Base-by-base conservation (phyloP, 2,329 filamentous ascomycete genomes). In the Cercospora sojina region DNA sequence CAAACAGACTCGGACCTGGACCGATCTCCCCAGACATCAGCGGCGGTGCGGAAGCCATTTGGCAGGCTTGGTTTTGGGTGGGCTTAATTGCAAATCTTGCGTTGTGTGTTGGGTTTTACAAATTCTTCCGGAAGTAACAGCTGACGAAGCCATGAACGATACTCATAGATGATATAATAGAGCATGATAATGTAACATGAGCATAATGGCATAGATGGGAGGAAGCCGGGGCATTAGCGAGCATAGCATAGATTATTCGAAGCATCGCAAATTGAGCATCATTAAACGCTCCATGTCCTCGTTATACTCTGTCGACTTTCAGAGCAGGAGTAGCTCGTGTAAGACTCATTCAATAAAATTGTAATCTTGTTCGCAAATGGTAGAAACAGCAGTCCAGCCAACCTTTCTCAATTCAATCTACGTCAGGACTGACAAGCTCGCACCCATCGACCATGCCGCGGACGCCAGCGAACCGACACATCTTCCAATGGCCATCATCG, bases 1-100 rank as follows among this genome's bases (percentile, higher is more conserved):
- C 87, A 0, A 84, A 89, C 73, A 83, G 81, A 13, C 80, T 87
- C 38, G 87, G 87, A 0, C 87, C 87, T 2, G 86, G 86, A 1
- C 79, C 81, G 2, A 84, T 89, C 12, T 88, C 87, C 65, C 88
- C 87, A 0, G 86, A 89, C 74, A 83, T 89, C 67, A 82, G 82
- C 16, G 80, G 81, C 56, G 81, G 82, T 0, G 73, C 81, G 6
- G 76, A 75, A 41, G 77, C 57, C 20, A 53, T 73, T n/a, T 57
- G 47, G 53, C 65, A 70, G 25, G 59, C 69, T 5, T 72, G 70
- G 71, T 73, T 73, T 32, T 73, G 70, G 70, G 64, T 71, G 18
- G 71, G 62, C 16, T 47, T 73, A 35, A 27, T 68, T 20, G 67
- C 59, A 25, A 67, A 73, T 43, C 57, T 73, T 62, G 64, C 64